Evolutionary conservation across 148 eudicot genomes (phyloP).

Genomic region (Amaranthus palmeri): DNA sequence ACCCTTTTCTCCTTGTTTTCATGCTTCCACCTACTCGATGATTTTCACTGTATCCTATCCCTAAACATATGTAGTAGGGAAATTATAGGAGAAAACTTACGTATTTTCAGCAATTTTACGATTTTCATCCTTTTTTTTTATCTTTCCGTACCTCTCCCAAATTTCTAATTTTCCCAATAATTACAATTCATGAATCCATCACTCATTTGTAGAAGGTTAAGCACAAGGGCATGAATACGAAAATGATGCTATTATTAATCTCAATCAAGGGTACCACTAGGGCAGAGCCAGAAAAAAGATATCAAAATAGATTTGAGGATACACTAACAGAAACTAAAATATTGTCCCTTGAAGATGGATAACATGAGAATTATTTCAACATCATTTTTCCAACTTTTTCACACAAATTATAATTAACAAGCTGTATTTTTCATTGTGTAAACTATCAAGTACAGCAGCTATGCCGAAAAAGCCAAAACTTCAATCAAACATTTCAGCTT

Average conservation of each 20-base stretch:
- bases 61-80: no score
- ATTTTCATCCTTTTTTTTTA: no score
- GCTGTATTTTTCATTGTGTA: not conserved
- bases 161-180: no score
- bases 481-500: constrained; percentile 16
- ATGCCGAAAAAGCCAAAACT: not conserved
- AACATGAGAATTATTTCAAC: not conserved
- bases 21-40: no score
- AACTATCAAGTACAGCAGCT: not conserved
- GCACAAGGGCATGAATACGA: not conserved
- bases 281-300: not conserved
- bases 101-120: no score
- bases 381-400: not conserved
- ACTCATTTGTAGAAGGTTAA: no score
- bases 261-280: not conserved
- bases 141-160: no score
- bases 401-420: not conserved
- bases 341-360: not conserved
- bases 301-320: not conserved
- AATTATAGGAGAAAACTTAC: no score
- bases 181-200: no score
- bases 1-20: no score
- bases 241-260: constrained; percentile 1
- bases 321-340: not conserved
- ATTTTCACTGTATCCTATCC: no score